Conservation (phyloP, 1,284 basidiomycete species). For the Rhodotorula sp. region DNA sequence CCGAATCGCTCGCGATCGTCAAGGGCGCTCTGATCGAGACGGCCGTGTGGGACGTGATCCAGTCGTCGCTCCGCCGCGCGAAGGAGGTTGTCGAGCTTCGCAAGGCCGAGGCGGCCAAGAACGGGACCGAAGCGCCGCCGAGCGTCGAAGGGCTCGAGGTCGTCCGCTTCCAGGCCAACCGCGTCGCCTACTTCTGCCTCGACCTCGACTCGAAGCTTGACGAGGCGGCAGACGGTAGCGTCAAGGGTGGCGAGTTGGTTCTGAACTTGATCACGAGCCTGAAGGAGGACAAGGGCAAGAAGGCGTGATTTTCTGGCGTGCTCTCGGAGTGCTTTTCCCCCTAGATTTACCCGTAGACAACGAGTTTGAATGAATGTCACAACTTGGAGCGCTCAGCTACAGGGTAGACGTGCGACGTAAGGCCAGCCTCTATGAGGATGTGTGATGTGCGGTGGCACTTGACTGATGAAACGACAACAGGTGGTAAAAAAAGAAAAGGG, state of each 20-base stretch:
- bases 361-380: no score
- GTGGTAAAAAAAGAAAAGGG: no score
- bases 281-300: slow-evolving; percentile 71
- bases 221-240: slow-evolving; percentile 59
- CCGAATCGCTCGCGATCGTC: slow-evolving; percentile 73
- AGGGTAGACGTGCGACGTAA: no score
- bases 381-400: no score
- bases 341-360: no score
- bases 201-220: slow-evolving; percentile 79
- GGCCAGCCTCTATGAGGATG: no score
- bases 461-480: no score
- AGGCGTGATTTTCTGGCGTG: not conserved
- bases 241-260: slow-evolving; percentile 62
- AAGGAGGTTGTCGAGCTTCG: slow-evolving; percentile 65
- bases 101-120: slow-evolving; percentile 59
- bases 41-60: slow-evolving; percentile 84
- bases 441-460: no score
- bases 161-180: slow-evolving; percentile 93
- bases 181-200: slow-evolving; percentile 91
- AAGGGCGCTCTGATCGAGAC: slow-evolving; percentile 80
- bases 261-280: slow-evolving; percentile 91
- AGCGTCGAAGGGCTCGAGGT: slow-evolving; percentile 89
- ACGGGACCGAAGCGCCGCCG: slow-evolving; percentile 58
- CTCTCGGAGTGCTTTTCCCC: no score
- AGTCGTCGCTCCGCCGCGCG: slow-evolving; percentile 66